Percentiles rank a stretch among this genome's conserved stretches.
Evolutionary conservation across 2,329 filamentous ascomycete genomes (phyloP).

Genomic region (Colletotrichum sansevieriae): DNA sequence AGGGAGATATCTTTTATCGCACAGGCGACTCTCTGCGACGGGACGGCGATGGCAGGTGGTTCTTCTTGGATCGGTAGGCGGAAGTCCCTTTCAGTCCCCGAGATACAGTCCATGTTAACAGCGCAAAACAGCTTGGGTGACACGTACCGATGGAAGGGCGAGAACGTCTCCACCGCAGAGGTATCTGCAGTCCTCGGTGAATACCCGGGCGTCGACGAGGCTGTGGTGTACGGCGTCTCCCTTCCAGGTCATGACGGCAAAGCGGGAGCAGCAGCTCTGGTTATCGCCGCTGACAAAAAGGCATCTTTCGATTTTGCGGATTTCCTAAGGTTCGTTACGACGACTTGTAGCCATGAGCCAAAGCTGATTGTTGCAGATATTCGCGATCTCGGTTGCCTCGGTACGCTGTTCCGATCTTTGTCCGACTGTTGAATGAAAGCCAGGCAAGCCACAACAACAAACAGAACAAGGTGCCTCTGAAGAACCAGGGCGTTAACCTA

Average conservation of each 20-base stretch:
- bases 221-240: slow-evolving; percentile 77
- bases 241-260: slow-evolving; percentile 77
- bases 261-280: slow-evolving; percentile 74
- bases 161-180: slow-evolving; percentile 77
- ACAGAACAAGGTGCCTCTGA: slow-evolving; percentile 79
- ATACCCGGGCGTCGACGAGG: slow-evolving; percentile 71
- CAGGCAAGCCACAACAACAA: slow-evolving; percentile 78
- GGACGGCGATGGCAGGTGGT: slow-evolving; percentile 74
- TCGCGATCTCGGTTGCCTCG: slow-evolving; percentile 72
- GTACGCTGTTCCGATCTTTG: slow-evolving; percentile 82
- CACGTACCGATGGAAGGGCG: slow-evolving; percentile 81
- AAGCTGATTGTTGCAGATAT: slow-evolving; percentile 54
- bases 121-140: slow-evolving; percentile 68
- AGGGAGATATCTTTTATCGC: slow-evolving; percentile 77
- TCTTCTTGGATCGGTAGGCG: slow-evolving; percentile 69
- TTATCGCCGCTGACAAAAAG: slow-evolving; percentile 63
- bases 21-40: slow-evolving; percentile 75
- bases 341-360: not conserved
- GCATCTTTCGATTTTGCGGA: slow-evolving; percentile 69
- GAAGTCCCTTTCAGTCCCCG: not conserved
- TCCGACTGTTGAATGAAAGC: slow-evolving; percentile 72
- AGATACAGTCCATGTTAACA: not conserved
- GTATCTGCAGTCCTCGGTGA: slow-evolving; percentile 73
- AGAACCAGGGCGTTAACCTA: slow-evolving; percentile 48
- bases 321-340: slow-evolving; percentile 63